Base-by-base conservation (phyloP, 2,329 filamentous ascomycete genomes). In the Atkinsonella texensis region DNA sequence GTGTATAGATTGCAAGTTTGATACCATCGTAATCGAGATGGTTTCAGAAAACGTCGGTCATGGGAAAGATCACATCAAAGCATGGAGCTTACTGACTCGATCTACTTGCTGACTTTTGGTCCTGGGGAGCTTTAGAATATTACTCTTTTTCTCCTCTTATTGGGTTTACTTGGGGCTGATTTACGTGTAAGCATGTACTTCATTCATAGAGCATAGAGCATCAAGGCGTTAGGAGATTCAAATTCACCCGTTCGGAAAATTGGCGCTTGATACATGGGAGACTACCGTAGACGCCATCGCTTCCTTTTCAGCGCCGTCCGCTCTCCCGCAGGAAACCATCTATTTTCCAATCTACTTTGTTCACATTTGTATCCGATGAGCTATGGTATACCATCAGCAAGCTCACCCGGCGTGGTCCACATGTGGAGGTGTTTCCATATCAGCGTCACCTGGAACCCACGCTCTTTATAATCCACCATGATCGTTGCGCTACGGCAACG, bases 141-240 rank as follows among this genome's bases (percentile, higher is more conserved):
- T 9, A 13, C 18, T 20, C 13, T 4, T 9, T 15, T 15, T 13
- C 4, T 23, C 18, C 45, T 4, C 13, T 48, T 40, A 12, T 39
- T 13, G 18, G 11, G 4, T 11, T 8, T 3, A 12, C 18, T 12
- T 6, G 41, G 5, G 9, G 4, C 17, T 2, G 12, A n/a, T 20
- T 20, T 20, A 5, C 10, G 39, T 18, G 11, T 41, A 17, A n/a
- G n/a, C 41, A 43, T 31, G 42, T 45, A 38, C 2, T 38, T 45
- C 15, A 35, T 42, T 32, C 18, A 51, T 48, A 43, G 49, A 51
- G 38, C 44, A 51, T 51, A 51, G 49, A 47, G 44, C 49, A 42
- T 46, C 38, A 33, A 28, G 38, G 44, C 41, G 49, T 50, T 50
- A 7, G 15, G 15, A 40, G 4, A 17, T 13, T 11, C 40, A 42